Conservation (phyloP, 2,329 filamentous ascomycete genomes). For the Remersonia thermophila region DNA sequence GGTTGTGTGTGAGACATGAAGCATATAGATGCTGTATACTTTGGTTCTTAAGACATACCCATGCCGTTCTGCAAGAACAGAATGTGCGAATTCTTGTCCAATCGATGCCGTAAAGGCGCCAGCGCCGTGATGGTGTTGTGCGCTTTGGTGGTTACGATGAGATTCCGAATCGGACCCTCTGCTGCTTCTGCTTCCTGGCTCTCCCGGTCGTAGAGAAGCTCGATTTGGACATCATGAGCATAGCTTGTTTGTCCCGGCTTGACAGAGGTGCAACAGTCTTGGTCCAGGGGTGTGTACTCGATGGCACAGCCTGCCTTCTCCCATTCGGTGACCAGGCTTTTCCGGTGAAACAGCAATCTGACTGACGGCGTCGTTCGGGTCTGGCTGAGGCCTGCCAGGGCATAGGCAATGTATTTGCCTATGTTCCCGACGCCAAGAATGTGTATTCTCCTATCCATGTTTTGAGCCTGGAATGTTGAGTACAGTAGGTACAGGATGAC, state of each 20-base stretch:
- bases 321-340: constrained; percentile 1
- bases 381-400: too few relatives aligned
- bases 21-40: too few relatives aligned
- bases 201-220: not conserved
- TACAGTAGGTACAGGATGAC: not conserved
- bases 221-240: constrained; percentile 1
- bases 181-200: too few relatives aligned
- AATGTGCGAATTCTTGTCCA: constrained; percentile 34
- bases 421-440: constrained; percentile 12
- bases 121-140: constrained; percentile 21
- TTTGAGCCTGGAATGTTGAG: not conserved
- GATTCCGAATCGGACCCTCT: constrained; percentile 42
- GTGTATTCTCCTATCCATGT: constrained; percentile 3
- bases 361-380: not conserved
- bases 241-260: not conserved
- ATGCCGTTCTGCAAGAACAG: constrained; percentile 61
- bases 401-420: constrained; percentile 10
- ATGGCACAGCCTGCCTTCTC: constrained; percentile 1
- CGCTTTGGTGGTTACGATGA: constrained; percentile 55
- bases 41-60: constrained; percentile 28
- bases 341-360: constrained; percentile 8
- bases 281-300: not conserved
- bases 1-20: constrained; percentile 1
- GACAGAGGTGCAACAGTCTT: too few relatives aligned
- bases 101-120: constrained; percentile 1